Percentiles rank a stretch among this genome's conserved stretches.
Conservation (phyloP, 2,329 filamentous ascomycete species). For the Phaeophleospora eucalypticola region DNA sequence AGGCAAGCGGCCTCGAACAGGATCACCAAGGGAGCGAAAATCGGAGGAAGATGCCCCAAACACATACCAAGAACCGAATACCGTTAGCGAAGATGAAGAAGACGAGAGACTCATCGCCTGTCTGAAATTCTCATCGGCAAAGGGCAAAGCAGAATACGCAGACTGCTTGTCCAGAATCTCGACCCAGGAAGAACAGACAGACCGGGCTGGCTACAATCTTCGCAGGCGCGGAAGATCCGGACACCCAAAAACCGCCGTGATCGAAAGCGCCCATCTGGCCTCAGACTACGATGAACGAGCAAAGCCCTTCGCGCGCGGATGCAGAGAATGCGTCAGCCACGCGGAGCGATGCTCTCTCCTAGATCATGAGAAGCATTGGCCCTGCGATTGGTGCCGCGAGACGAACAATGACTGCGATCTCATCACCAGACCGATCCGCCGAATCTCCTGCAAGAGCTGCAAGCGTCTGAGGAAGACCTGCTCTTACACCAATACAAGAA, state of each 20-base stretch:
- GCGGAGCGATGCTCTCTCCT: slow-evolving; percentile 33
- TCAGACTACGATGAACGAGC: slow-evolving; percentile 11
- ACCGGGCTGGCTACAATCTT: slow-evolving; percentile 3
- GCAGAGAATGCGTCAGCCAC: slow-evolving; percentile 9
- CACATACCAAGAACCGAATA: too few species aligned
- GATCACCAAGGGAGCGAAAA: background rate
- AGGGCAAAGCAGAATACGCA: background rate
- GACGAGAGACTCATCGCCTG: background rate
- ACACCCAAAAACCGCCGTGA: background rate
- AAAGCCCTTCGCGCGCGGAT: slow-evolving; percentile 18
- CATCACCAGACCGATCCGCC: slow-evolving; percentile 30
- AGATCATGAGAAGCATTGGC: slow-evolving; percentile 33
- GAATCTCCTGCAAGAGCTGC: slow-evolving; percentile 36
- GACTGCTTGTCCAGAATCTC: background rate
- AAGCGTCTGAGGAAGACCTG: slow-evolving; percentile 28
- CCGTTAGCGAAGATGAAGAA: background rate
- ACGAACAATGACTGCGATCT: slow-evolving; percentile 35
- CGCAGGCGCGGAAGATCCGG: background rate
- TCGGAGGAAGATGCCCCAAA: background rate
- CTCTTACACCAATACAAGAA: slow-evolving; percentile 31
- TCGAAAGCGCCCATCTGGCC: background rate
- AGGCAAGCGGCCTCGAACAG: background rate
- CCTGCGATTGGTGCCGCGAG: slow-evolving; percentile 35
- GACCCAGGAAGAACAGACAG: background rate
- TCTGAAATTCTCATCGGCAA: background rate